Evolutionary conservation across 768 basidiomycete genomes (phyloP), one percentile per base, ranked within the genome.

Genomic region (Panus rudis): DNA sequence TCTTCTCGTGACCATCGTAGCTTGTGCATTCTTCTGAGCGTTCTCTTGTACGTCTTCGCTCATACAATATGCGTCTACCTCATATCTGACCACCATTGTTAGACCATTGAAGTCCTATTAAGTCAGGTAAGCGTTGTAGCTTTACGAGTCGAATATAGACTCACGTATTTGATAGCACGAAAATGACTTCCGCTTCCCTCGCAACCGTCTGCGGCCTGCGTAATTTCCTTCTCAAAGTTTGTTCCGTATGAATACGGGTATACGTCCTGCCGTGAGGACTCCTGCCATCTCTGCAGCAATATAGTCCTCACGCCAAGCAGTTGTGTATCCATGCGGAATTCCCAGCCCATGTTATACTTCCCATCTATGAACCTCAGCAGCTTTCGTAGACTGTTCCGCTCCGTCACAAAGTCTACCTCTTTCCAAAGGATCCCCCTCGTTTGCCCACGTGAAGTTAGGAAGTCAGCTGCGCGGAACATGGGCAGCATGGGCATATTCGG

Each of bases 281-380:
- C 72, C 72, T 74, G 81, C 82, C 63, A 65, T 1, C 85, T 65
- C 42, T 75, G 78, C 52, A 87, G 62, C 21, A 89, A 52, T 13
- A 84, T 63, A 0, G 85, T 86, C 42, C 64, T 66, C 14, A 52
- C 52, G 1, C 84, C 82, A 0, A 68, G 71, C 14, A 84, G 64
- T 55, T 88, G 77, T 3, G 78, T 47, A 43, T 90, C 84, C 48
- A 90, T 83, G 16, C 86, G 66, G 53, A 88, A 90, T 23, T 46
- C 45, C 27, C 34, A 39, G 24, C 10, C 16, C 8, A 20, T 17
- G 21, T 17, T 20, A 6, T 42, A 38, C 13, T 14, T 37, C 13
- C 52, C 37, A 16, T 52, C 51, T n/a, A 73, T 65, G 79, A 78
- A 83, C 20, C 77, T 67, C 17, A 78, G 53, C 30, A 87, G 62